Evolutionary conservation across 257 asterid genomes (phyloP), one percentile per base, ranked within the genome.

Genomic region (Solanum gandarillasii): DNA sequence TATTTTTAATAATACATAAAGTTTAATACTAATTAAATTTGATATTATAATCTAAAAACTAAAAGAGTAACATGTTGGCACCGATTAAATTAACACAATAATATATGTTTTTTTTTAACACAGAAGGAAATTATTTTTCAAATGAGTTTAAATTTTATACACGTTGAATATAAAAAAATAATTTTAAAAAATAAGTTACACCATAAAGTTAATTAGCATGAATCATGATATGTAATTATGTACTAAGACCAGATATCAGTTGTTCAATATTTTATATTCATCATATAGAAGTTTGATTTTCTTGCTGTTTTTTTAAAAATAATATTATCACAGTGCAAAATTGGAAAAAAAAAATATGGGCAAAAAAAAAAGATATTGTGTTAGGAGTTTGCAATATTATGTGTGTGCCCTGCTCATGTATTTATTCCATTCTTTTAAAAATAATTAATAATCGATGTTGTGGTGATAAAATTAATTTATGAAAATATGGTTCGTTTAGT

Each of bases 381-480:
- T 60, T 3, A 23, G 5, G 29, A 60, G 29, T 60, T 65, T 11
- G 74, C 74, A 25, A 27, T 67, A 5, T 27, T 25, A 23, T n/a
- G 10, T 27, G 10, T 27, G 74, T 27, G 20, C 14, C 35, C 35
- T 67, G 34, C 35, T 27, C 35, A 27, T 67, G 35, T 27, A 67
- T 67, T 27, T 60, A 67, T 67, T 14, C 60, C 8, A 16, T 29
- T 29, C 29, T 29, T 29, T 29, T 29, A 29, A 29, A 29, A 29
- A 29, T 4, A 46, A 46, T 13, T 46, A 46, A 46, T 14, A 13
- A 13, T 46, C 0, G 1, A 46, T 46, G 58, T 13, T 14, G 0
- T 4, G 21, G 20, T 46, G 4, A 2, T 29, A 68, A 27, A 27
- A 13, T 8, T 0, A 5, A 1, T 7, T 11, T 1, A 0, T 1